Evolutionary conservation across 768 basidiomycete species (phyloP), one percentile per base, ranked within the genome.

Genomic region (Lepiota subincarnata): DNA sequence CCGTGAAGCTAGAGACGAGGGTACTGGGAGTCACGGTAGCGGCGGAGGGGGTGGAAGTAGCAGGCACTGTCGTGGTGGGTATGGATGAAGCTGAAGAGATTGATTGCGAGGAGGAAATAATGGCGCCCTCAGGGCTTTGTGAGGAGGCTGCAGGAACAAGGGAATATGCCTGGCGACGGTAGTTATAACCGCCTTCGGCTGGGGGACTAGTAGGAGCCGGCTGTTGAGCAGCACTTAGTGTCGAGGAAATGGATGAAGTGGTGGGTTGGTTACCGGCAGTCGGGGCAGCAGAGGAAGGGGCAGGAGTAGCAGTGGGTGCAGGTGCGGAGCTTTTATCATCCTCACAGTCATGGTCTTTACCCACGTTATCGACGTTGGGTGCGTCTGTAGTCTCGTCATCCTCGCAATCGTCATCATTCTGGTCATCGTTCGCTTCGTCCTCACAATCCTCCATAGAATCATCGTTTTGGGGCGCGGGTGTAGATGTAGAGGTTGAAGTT

Each of bases 81-180:
- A 8, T 11, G 7, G 31, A 31, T 31, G 7, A 31, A 31, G 31
- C 31, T 31, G 31, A 8, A 7, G 31, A 31, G 10, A 31, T 11
- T 11, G 31, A 31, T 31, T 31, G 31, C 31, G 31, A 11, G 31
- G 31, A 31, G 10, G 26, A 28, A 28, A 31, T 8, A 11, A 8
- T 7, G 31, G 31, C 8, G 31, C 2, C 10, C 1, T 31, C 31
- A 8, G 31, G 7, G 31, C 31, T 11, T 31, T 31, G 31, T 26
- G 61, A 39, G 16, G 28, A 16, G 13, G 53, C 36, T 19, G 58
- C 10, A 11, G 44, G 51, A 37, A 41, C 46, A 41, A 57, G 53
- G 57, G 53, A 55, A 56, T 62, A 38, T 46, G 62, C 55, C 51
- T 64, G 57, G 55, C 62, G 41, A 34, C 56, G 56, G 24, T 57